phyloP scores from a whole-genome alignment of 441 rosid genomes.

The Pelargonium cotyledonis region DNA sequence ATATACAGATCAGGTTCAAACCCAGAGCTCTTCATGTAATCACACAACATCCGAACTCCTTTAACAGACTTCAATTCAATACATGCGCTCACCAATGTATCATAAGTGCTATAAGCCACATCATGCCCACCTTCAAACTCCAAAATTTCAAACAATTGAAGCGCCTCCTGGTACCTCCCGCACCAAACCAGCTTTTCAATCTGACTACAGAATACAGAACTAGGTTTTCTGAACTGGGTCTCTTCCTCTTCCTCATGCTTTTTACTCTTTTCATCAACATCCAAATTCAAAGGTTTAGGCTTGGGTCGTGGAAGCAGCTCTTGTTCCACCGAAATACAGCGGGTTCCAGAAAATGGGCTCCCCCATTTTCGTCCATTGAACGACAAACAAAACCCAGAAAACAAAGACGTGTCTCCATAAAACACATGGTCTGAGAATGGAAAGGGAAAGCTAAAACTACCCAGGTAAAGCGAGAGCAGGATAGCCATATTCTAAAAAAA shows the following conservation, averaged over 20 bases:
- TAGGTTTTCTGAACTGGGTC: constrained; percentile 35
- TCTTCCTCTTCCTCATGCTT: constrained; percentile 12
- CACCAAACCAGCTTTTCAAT: constrained; percentile 62
- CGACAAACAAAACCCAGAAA: constrained; percentile 4
- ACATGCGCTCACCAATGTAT: constrained; percentile 70
- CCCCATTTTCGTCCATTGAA: constrained; percentile 33
- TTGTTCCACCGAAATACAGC: constrained; percentile 43
- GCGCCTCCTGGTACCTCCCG: constrained; percentile 55
- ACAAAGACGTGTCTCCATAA: constrained; percentile 23
- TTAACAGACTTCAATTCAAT: constrained; percentile 58
- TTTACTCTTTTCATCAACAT: constrained; percentile 11
- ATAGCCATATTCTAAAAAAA: constrained; percentile 45
- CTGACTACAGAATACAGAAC: constrained; percentile 57
- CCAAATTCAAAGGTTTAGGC: constrained; percentile 34
- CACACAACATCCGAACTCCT: constrained; percentile 59
- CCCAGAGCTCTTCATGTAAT: constrained; percentile 46
- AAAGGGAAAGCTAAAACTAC: constrained; percentile 25
- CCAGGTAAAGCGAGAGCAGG: constrained; percentile 42
- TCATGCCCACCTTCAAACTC: constrained; percentile 50
- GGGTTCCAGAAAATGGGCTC: constrained; percentile 32
- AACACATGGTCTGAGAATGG: constrained; percentile 23
- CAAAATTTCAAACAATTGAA: constrained; percentile 74
- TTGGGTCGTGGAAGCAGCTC: constrained; percentile 50
- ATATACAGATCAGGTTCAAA: constrained; percentile 53
- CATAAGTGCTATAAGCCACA: constrained; percentile 52